Evolutionary conservation across 768 basidiomycete species (phyloP), one percentile per base, ranked within the genome.

Genomic region (Termitomyces sp.): DNA sequence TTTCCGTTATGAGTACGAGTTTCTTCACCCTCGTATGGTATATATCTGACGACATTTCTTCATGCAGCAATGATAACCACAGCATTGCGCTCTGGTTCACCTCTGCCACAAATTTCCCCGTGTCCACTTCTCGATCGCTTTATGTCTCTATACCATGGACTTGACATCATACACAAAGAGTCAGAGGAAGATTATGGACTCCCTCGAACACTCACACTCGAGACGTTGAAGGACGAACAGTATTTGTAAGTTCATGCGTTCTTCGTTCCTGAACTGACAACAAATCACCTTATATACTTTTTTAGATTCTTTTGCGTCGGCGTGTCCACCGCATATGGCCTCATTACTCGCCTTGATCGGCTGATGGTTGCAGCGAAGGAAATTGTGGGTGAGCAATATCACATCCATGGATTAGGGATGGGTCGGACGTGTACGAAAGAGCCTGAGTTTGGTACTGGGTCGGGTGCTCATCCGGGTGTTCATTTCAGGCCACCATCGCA

Each of bases 71-170:
- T 95, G 81, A 85, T 91, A 56, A 87, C 91, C 0, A 86, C 85
- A 0, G 81, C 91, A 8, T 74, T 95, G 18, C 81, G 87, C 16
- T 87, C 87, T 0, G 92, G 90, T 4, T 75, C 74, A 7, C 85
- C 93, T 0, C 75, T 95, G 3, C 93, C 93, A 0, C 93, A 95
- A 66, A 89, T 95, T 55, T 94, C 92, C 2, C 92, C 93, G 0
- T 89, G 87, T 64, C 92, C 86, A 1, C 72, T 83, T 8, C 63
- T 82, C 0, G 80, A 82, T 61, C 70, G 81, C 11, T 83, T 80
- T 60, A 72, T 75, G 70, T 68, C 73, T 33, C 68, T 73, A 55
- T 76, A 76, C 52, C 81, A 88, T 55, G 86, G 88, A 4, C 66
- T 89, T 55, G 81, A 89, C 57, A 78, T 92, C 20, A 81, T 91